Base-by-base conservation (phyloP, 768 basidiomycete genomes). In the Phanerodontia chrysosporium region DNA sequence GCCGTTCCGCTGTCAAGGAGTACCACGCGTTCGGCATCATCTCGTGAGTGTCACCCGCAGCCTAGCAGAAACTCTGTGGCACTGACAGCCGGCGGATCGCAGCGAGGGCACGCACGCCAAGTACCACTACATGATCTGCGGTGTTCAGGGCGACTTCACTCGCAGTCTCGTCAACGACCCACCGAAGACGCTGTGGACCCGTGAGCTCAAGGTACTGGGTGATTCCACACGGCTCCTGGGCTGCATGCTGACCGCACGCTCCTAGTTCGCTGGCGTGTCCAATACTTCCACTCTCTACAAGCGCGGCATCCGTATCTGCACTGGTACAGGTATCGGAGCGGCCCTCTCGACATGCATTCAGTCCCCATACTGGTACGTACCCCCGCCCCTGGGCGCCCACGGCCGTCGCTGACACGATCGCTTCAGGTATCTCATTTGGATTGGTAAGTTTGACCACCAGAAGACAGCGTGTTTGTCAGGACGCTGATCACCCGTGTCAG, bases 1-100 rank as follows among this genome's bases (percentile, higher is more conserved):
- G 86, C 61, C 86, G 88, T 35, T 82, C 82, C 21, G 78, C 85
- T 30, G 78, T 90, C 62, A 83, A 84, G 86, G 89, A 92, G 70
- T 91, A 90, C 70, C 90, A 91, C 69, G 87, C 88, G 30, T 92
- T 91, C 60, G 89, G 89, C 55, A 85, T 87, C 60, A 80, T 91
- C 59, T 88, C 86, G 86, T 89, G 71, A 24, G 85, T 67, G 14
- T n/a, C 39, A 7, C 14, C 30, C 30, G 35, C 4, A 49, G n/a
- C n/a, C 8, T 12, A 18, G 39, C 10, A 49, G n/a, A 2, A 22
- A 18, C 55, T 32, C 42, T 32, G 45, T 35, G 32, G 32, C 49
- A 9, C 25, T 24, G 45, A 8, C 69, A 16, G 45, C 35, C 54
- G 8, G 42, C 53, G 25, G 49, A 13, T 49, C 49, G 12, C 66